These are phyloP conservation scores for Sungouiozyma ichnusensis DNA, from an alignment of 805 yeast species.

Conservation along the genomic window DNA sequence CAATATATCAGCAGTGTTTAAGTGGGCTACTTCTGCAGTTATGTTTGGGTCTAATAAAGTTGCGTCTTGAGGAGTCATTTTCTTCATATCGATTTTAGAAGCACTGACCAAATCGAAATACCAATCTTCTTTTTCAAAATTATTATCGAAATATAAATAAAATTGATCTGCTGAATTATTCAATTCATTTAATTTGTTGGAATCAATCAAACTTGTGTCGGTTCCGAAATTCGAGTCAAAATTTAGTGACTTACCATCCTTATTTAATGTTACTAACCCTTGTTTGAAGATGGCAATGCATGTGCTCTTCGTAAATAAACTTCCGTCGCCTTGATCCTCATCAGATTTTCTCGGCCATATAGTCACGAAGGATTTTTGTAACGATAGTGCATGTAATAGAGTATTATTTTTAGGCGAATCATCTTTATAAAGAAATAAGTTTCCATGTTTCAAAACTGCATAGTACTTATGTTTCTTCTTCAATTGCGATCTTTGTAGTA, in stretches of 20 bases:
- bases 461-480: conserved; percentile 45
- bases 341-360: conserved; percentile 74
- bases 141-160: conserved; percentile 66
- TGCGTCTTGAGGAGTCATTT: conserved; percentile 11
- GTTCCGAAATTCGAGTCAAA: neutral
- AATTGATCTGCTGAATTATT: conserved; percentile 25
- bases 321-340: conserved; percentile 42
- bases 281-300: conserved; percentile 64
- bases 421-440: conserved; percentile 73
- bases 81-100: conserved; percentile 34
- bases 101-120: conserved; percentile 79
- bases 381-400: conserved; percentile 63
- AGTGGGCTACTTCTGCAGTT: conserved; percentile 65
- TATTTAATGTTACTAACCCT: conserved; percentile 14
- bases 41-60: conserved; percentile 44
- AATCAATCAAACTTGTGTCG: neutral
- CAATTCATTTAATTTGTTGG: conserved; percentile 1
- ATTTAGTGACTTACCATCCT: neutral
- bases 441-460: conserved; percentile 77
- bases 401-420: conserved; percentile 35
- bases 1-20: conserved; percentile 59
- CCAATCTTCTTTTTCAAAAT: conserved; percentile 85
- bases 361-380: conserved; percentile 58
- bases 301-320: conserved; percentile 67
- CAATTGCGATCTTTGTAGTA: conserved; percentile 24